phyloP scores from a whole-genome alignment of 805 yeast species.

The Lipomyces chichibuensis region DNA sequence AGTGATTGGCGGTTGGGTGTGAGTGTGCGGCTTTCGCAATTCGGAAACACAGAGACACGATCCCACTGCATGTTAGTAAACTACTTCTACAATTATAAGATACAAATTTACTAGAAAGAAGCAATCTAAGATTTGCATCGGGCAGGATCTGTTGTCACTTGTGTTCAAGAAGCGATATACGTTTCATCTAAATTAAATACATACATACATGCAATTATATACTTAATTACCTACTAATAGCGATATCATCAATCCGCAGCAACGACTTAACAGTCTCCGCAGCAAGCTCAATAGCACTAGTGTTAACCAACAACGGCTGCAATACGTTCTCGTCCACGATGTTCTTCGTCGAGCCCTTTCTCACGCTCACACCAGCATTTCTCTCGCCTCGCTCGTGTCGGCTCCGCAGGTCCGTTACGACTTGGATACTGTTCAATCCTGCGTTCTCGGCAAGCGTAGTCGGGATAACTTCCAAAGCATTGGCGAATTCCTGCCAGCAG shows the following conservation, averaged over 20 bases:
- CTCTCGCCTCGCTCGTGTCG: constrained; percentile 88
- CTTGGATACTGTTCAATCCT: constrained; percentile 86
- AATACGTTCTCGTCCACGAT: constrained; percentile 91
- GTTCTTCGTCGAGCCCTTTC: constrained; percentile 90
- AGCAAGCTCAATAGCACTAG: constrained; percentile 91
- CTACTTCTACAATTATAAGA: too few species aligned
- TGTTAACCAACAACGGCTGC: constrained; percentile 94
- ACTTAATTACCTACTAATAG: constrained; percentile 69
- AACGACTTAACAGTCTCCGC: constrained; percentile 96
- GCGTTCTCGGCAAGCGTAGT: constrained; percentile 95
- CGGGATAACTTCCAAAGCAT: constrained; percentile 90
- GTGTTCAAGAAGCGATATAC: too few species aligned
- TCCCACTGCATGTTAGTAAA: too few species aligned
- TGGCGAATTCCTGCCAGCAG: constrained; percentile 89
- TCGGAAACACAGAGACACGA: too few species aligned
- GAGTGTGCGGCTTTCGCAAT: background rate
- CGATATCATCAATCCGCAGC: constrained; percentile 94
- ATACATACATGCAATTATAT: too few species aligned
- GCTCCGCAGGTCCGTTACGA: constrained; percentile 88
- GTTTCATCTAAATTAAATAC: too few species aligned
- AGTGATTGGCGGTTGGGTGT: background rate
- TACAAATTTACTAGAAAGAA: too few species aligned
- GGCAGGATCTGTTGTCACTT: too few species aligned
- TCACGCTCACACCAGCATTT: constrained; percentile 93
- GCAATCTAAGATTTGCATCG: too few species aligned